Conservation (phyloP, 176 grass and related monocot genomes). For the Poa annua region DNA sequence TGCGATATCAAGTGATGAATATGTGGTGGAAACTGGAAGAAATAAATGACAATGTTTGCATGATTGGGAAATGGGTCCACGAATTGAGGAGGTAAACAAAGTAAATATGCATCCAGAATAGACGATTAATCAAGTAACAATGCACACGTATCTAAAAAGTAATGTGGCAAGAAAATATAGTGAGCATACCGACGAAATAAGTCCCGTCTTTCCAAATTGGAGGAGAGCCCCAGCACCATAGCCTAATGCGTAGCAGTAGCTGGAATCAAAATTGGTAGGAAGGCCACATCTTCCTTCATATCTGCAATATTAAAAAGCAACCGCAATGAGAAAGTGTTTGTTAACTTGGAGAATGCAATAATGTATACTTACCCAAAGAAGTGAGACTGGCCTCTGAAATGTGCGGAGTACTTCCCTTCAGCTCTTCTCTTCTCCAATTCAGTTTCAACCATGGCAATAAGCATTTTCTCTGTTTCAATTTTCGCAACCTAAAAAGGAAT, state of each 20-base stretch:
- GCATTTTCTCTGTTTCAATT: conserved; percentile 99
- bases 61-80: background rate
- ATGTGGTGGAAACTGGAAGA: background rate
- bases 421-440: conserved; percentile 92
- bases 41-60: background rate
- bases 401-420: conserved; percentile 68
- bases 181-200: conserved; percentile 82
- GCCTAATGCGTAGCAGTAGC: conserved; percentile 90
- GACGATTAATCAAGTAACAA: background rate
- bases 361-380: conserved; percentile 83
- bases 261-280: conserved; percentile 95
- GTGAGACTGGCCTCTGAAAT: conserved; percentile 95
- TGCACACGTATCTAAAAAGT: conserved; percentile 9
- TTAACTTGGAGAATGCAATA: conserved; percentile 2
- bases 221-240: conserved; percentile 88
- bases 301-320: conserved; percentile 51
- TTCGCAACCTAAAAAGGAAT: conserved; percentile 73
- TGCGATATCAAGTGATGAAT: background rate
- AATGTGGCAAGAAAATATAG: conserved; percentile 29
- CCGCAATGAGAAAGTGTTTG: background rate
- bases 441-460: conserved; percentile 98
- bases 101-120: background rate
- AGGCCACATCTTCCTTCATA: conserved; percentile 98
- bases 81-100: conserved; percentile 9
- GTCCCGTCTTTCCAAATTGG: conserved; percentile 80